Conservation (phyloP, 345 rosid species). For the Salix purpurea region DNA sequence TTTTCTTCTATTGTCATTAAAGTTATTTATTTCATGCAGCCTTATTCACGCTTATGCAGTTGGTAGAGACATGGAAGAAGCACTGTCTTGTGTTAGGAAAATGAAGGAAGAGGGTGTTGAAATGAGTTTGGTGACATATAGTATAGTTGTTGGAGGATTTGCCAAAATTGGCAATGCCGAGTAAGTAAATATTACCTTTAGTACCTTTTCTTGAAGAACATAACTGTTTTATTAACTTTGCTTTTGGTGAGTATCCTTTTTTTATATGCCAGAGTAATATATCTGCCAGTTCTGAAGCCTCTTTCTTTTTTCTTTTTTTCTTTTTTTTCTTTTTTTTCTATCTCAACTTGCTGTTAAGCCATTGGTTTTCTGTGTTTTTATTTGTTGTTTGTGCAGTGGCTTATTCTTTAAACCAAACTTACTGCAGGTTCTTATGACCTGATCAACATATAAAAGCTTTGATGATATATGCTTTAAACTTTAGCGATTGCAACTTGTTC, state of each 20-base stretch:
- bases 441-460: background rate
- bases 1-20: conserved; percentile 25
- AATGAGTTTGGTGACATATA: conserved; percentile 87
- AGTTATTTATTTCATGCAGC: conserved; percentile 71
- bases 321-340: no score
- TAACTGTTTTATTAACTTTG: background rate
- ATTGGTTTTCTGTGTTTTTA: background rate
- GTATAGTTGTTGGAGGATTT: conserved; percentile 77
- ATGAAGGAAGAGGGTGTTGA: conserved; percentile 88
- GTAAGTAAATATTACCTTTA: conserved; percentile 43
- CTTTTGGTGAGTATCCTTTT: background rate
- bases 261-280: background rate
- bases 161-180: conserved; percentile 73
- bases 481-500: background rate
- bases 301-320: background rate
- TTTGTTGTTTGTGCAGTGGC: background rate
- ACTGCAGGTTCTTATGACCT: background rate
- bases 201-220: background rate
- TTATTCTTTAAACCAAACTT: background rate
- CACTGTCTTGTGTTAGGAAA: conserved; percentile 83
- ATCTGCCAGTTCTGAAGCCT: background rate
- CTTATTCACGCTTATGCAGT: conserved; percentile 97
- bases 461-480: background rate
- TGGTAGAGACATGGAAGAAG: conserved; percentile 99
- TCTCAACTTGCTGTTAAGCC: background rate